phyloP scores from a whole-genome alignment of 306 rosid species.

The Boehmeria nivea region DNA sequence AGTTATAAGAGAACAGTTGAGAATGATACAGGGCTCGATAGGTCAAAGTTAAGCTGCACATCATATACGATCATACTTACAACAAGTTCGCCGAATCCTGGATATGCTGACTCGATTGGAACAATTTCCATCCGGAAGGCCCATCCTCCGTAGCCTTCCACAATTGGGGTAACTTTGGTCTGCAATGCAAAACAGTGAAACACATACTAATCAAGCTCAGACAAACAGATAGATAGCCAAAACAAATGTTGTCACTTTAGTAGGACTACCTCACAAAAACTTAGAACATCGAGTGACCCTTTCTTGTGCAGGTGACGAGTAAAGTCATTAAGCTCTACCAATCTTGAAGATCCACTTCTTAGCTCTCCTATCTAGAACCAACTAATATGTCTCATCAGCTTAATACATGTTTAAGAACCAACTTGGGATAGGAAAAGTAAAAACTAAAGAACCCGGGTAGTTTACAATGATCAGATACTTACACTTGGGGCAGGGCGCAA shows the following conservation, averaged over 20 bases:
- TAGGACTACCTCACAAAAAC: conserved; percentile 87
- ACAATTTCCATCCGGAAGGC: conserved; percentile 93
- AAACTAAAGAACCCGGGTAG: conserved; percentile 2
- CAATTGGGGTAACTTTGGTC: conserved; percentile 98
- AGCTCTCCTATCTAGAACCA: conserved; percentile 84
- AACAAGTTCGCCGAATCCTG: conserved; percentile 94
- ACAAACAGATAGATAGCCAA: conserved; percentile 7
- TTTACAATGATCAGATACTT: conserved; percentile 40
- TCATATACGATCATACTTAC: conserved; percentile 46
- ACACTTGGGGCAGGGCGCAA: conserved; percentile 91
- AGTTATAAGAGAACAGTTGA: conserved; percentile 8
- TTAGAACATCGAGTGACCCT: conserved; percentile 74
- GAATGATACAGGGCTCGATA: background rate
- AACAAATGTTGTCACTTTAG: conserved; percentile 4
- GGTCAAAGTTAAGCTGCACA: background rate
- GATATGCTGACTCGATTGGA: conserved; percentile 95
- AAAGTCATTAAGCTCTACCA: conserved; percentile 81
- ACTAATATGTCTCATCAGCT: background rate
- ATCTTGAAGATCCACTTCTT: conserved; percentile 81
- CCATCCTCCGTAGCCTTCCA: conserved; percentile 99
- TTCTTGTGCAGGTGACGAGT: conserved; percentile 80
- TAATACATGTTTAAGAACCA: conserved; percentile 9
- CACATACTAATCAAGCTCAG: conserved; percentile 27
- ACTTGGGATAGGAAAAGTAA: background rate
- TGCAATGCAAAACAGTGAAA: conserved; percentile 36